phyloP scores from a whole-genome alignment of 1,284 basidiomycete genomes.

The Marasmius sp. region DNA sequence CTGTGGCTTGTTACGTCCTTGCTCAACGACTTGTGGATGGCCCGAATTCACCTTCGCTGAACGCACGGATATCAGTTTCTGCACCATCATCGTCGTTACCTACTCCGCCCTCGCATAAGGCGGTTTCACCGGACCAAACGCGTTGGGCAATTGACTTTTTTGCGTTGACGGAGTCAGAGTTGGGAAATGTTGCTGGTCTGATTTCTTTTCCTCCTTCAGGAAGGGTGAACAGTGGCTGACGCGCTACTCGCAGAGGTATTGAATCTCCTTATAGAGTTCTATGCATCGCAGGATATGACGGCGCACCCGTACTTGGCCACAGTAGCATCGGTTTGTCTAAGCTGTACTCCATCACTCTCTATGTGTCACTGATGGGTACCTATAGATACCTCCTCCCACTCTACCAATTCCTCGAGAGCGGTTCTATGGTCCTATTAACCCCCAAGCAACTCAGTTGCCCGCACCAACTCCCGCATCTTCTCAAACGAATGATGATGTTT shows the following conservation, averaged over 20 bases:
- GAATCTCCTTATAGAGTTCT: conserved; percentile 70
- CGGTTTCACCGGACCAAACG: conserved; percentile 66
- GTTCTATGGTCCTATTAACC: conserved; percentile 27
- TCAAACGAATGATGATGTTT: conserved; percentile 26
- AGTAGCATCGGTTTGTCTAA: conserved; percentile 48
- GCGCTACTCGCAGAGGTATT: conserved; percentile 49
- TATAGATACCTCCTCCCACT: conserved; percentile 48
- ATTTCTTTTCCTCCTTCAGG: not conserved
- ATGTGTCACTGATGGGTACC: not conserved
- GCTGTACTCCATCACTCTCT: conserved; percentile 14
- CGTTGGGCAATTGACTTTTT: conserved; percentile 68
- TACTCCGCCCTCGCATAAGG: conserved; percentile 74
- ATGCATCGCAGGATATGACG: conserved; percentile 56
- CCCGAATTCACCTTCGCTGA: conserved; percentile 67
- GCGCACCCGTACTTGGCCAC: conserved; percentile 49
- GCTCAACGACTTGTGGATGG: conserved; percentile 71
- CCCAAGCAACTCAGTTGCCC: conserved; percentile 16
- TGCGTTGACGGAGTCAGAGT: conserved; percentile 57
- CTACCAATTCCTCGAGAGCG: conserved; percentile 24
- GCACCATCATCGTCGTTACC: conserved; percentile 65
- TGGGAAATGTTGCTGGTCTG: conserved; percentile 59
- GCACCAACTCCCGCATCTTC: conserved; percentile 18
- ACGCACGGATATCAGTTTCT: conserved; percentile 63
- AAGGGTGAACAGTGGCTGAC: not conserved
- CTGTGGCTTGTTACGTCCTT: conserved; percentile 72